Evolutionary conservation across 1,139 yeast species (phyloP), one percentile per base, ranked within the genome.

Genomic region (Tardiomyces digboiensis): DNA sequence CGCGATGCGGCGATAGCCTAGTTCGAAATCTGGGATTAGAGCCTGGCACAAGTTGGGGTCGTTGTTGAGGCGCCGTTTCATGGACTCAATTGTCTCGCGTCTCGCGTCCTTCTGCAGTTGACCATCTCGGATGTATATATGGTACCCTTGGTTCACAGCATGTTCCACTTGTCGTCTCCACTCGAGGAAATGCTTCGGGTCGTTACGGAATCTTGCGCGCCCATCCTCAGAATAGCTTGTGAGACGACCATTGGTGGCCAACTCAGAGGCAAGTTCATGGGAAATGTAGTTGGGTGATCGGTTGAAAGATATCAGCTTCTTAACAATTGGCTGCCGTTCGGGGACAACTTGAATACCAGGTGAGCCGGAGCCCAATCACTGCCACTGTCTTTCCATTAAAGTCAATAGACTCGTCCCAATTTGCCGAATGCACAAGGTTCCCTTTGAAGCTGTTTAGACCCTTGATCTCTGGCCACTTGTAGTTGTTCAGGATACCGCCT

Each of bases 401-500:
- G 14, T 42, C 21, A 14, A 19, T 21, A 7, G 23, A 26, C 19
- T 36, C 38, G 29, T 41, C 42, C 42, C 42, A 42, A 33, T 36
- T 36, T 19, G 40, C 39, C 18, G 44, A 41, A 29, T 42, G 44
- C 21, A 39, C 26, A 19, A 39, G 18, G 2, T 21, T 19, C 19
- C 44, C 44, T 38, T 36, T 37, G 38, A 42, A 42, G 19, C 21
- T 36, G 26, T 36, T 33, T 29, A 33, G 8, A n/a, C 37, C 37
- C 37, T n/a, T 16, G 36, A 52, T 47, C 33, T 49, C 51, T 19
- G 53, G 55, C 42, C 51, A 47, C 26, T 49, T 49, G 42, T 57
- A 55, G 29, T 51, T 43, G 29, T 50, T 56, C 36, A 58, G 46
- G 8, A 46, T 49, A 2, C 62, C 62, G 19, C 51, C 48, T n/a